Evolutionary conservation across 805 yeast species (phyloP), one percentile per base, ranked within the genome.

Genomic region (Teunomyces funiuensis): DNA sequence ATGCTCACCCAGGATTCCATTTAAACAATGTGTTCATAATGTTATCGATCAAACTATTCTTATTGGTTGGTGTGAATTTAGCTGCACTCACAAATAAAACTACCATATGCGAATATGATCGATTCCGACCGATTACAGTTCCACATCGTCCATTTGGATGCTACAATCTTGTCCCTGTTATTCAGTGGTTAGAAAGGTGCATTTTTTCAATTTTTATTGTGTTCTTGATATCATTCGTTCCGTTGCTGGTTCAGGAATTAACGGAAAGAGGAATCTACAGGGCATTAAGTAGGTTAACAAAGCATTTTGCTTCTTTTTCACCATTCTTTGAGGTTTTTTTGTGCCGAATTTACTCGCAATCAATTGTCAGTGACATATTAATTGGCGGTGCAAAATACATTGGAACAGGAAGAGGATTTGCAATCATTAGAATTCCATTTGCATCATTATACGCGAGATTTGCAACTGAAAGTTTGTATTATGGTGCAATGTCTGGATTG

Each of bases 1-100:
- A 83, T 58, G 95, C 91, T 1, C 95, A 86, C 54, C 89, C 93
- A 1, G 95, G 95, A 15, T 86, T 86, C 67, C 95, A 86, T 57
- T 67, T 85, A 58, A 86, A 86, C 59, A 85, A 86, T 58, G 79
- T 83, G 42, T 82, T 84, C 53, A 85, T 86, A 57, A 76, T 83
- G 47, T 63, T 83, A 20, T 84, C 93, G 1, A 71, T 69, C 45
- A 71, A 69, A 53, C 56, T 61, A 37, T 69, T 85, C 40, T 76
- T 83, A 55, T 65, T 85, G 65, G 79, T 80, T 13, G 60, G 78
- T 18, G 63, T 81, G 28, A 83, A 85, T 62, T 63, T 85, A 55
- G 81, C 84, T 13, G 74, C 86, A 0, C 62, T 86, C 44, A 76
- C 83, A 8, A 76, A 77, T 42, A 83, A 79, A 46, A 73, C 88